Evolutionary conservation across 305 asterid genomes (phyloP).

Genomic region (Solanum aculeatissimum): DNA sequence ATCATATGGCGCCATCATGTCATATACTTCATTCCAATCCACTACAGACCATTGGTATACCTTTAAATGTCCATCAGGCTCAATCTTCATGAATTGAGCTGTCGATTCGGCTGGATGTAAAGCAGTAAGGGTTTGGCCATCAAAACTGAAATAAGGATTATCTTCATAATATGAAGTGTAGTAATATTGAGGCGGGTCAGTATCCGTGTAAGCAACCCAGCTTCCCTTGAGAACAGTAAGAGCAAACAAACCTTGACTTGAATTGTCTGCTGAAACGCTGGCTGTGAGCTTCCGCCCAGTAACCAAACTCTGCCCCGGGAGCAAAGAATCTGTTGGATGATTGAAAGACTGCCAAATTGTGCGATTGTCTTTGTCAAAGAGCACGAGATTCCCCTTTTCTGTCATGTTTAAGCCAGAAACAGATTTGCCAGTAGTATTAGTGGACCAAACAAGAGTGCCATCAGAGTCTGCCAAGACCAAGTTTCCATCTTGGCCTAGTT

Average conservation of each 20-base stretch:
- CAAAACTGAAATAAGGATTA: background rate
- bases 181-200: background rate
- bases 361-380: background rate
- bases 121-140: background rate
- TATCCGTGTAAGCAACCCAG: background rate
- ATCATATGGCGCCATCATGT: background rate
- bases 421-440: background rate
- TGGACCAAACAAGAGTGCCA: background rate
- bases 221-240: background rate
- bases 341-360: conserved; percentile 3
- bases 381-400: background rate
- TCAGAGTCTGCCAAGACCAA: background rate
- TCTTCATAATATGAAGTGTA: rapidly evolving
- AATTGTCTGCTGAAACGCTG: background rate
- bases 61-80: conserved; percentile 3
- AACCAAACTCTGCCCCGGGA: background rate
- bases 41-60: background rate
- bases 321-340: conserved; percentile 3
- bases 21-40: background rate
- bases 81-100: background rate
- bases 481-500: conserved; percentile 1
- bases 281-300: background rate
- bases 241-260: background rate
- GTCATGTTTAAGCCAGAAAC: background rate
- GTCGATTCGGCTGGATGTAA: background rate